Evolutionary conservation across 345 rosid species (phyloP), one percentile per base, ranked within the genome.

Genomic region (Lepidium africanum): DNA sequence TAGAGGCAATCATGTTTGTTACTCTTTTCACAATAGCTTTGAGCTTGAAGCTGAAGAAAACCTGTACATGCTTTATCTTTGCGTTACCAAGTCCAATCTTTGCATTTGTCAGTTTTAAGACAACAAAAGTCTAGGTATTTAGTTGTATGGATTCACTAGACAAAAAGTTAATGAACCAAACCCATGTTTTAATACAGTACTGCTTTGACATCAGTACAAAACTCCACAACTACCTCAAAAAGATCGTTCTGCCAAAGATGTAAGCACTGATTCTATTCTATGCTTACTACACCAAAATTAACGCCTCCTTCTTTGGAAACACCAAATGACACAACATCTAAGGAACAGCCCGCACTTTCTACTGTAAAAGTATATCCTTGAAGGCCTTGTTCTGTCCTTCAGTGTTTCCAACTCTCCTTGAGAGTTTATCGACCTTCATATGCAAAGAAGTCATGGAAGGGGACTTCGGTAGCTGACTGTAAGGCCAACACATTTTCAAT

Each of bases 1-100:
- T 87, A 87, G 58, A 57, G 32, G 39, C 10, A 2, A 11, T 30
- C 42, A 55, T 16, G 43, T 56, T 27, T 14, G 52, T 71, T 62
- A 42, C 14, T 62, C 33, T 49, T 10, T 43, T 47, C 50, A 49
- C 33, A 37, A 30, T 37, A 63, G 63, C 43, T 17, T 46, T 39
- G 37, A 59, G 66, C 52, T 53, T 53, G 56, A 41, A 39, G 43
- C 45, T 60, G 41, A 17, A 23, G 17, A 25, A 35, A 63, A 52
- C 57, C 14, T 45, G 55, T 63, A 62, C 2, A 71, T 63, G 49
- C 40, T 46, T 38, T 41, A n/a, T 70, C 45, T 62, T 52, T 23
- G 62, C 53, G 21, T 51, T 43, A 14, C 51, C 39, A 33, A 42
- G 32, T 71, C 30, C 6, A 61, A 38, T 71, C 40, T 45, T 45